phyloP scores from a whole-genome alignment of 164 flowering plant genomes.

The Vitis riparia region DNA sequence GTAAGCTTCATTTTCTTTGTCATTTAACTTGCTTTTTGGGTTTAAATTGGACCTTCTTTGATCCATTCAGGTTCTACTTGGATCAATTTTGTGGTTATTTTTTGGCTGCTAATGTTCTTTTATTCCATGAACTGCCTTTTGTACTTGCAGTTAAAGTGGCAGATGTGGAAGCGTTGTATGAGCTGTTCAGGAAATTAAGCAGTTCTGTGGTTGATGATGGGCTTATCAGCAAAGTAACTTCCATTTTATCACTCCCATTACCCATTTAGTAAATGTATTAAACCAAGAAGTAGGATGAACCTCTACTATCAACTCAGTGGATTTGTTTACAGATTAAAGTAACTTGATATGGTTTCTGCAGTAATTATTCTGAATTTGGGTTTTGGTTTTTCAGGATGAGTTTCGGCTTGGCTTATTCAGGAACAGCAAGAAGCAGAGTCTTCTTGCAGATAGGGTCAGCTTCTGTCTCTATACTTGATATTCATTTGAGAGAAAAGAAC shows the following conservation, averaged over 20 bases:
- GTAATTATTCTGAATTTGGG: neutral
- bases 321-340: too few relatives aligned
- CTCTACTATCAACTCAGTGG: too few relatives aligned
- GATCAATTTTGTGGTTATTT: too few relatives aligned
- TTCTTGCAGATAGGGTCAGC: conserved; percentile 46
- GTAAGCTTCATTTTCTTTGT: conserved; percentile 19
- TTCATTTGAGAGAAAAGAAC: neutral
- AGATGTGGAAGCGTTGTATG: conserved; percentile 28
- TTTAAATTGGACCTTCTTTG: neutral
- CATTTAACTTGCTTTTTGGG: neutral
- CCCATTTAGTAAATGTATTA: too few relatives aligned
- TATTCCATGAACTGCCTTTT: neutral
- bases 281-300: too few relatives aligned
- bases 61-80: too few relatives aligned
- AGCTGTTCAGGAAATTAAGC: conserved; percentile 40
- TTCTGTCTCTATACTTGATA: neutral
- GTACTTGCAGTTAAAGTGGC: conserved; percentile 25
- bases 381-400: conserved; percentile 38
- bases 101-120: neutral
- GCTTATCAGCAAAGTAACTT: conserved; percentile 32
- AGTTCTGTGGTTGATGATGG: conserved; percentile 34
- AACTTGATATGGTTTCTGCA: neutral
- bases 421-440: conserved; percentile 31
- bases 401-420: conserved; percentile 44
- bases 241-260: neutral